A percentile compares a stretch with the other conserved stretches of the same genome.
These are phyloP conservation scores for Curvularia hawaiiensis DNA, from an alignment of 2,329 filamentous ascomycete species.

Conservation along the genomic window DNA sequence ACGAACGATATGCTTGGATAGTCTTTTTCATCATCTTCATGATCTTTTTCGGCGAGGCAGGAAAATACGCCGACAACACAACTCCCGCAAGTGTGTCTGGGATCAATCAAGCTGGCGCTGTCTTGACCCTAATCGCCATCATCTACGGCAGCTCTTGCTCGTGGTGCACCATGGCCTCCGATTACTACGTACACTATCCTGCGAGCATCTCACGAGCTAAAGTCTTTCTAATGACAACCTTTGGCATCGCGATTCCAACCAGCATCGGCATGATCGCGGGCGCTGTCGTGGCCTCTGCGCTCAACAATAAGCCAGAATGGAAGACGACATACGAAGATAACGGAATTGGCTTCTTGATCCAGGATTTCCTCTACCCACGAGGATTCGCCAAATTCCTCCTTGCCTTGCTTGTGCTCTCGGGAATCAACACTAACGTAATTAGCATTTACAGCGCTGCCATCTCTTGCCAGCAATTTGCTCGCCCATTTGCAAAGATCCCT, in stretches of 20 bases:
- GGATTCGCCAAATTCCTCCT: constrained; percentile 57
- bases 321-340: constrained; percentile 49
- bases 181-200: constrained; percentile 53
- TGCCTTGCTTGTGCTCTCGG: constrained; percentile 51
- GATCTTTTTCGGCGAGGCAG: constrained; percentile 55
- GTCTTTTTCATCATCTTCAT: constrained; percentile 55
- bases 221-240: constrained; percentile 51
- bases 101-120: constrained; percentile 40
- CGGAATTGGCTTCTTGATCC: constrained; percentile 55
- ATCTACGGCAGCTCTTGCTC: constrained; percentile 47
- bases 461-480: constrained; percentile 54
- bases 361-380: constrained; percentile 52
- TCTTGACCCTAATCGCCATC: constrained; percentile 37
- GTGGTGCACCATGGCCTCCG: constrained; percentile 50
- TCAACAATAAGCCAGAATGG: constrained; percentile 44
- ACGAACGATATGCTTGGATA: constrained; percentile 58
- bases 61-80: constrained; percentile 50
- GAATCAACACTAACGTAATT: constrained; percentile 54
- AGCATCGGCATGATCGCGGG: constrained; percentile 55
- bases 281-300: constrained; percentile 48
- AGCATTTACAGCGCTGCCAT: constrained; percentile 58
- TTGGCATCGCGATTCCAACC: constrained; percentile 50
- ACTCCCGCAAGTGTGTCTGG: constrained; percentile 42
- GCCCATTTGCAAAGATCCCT: constrained; percentile 57
- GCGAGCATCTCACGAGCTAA: constrained; percentile 46